These are phyloP conservation scores for Debaryomyces tyrocola DNA, from an alignment of 805 yeast species.

Conservation along the genomic window DNA sequence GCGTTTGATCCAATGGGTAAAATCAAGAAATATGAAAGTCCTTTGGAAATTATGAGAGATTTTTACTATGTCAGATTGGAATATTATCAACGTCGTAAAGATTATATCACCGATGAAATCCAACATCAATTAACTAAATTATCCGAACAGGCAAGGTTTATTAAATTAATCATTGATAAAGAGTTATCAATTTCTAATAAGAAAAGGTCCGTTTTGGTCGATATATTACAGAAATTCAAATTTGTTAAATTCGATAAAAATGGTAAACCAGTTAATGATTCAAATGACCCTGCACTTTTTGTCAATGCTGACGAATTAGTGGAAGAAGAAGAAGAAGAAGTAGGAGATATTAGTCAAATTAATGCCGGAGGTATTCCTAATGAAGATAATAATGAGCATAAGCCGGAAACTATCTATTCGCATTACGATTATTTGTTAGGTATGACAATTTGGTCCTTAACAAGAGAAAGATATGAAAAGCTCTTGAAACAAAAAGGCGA, in stretches of 20 bases:
- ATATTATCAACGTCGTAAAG: slow-evolving; percentile 88
- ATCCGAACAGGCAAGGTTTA: slow-evolving; percentile 83
- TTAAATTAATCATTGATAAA: slow-evolving; percentile 83
- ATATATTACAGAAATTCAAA: slow-evolving; percentile 58
- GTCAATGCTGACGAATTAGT: slow-evolving; percentile 37
- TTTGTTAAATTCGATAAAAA: slow-evolving; percentile 77
- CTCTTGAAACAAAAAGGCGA: slow-evolving; percentile 70
- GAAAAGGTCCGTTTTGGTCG: slow-evolving; percentile 62
- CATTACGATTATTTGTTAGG: slow-evolving; percentile 85
- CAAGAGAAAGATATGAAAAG: slow-evolving; percentile 83
- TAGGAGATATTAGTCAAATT: slow-evolving; percentile 29
- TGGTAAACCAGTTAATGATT: slow-evolving; percentile 60
- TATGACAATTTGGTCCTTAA: slow-evolving; percentile 92
- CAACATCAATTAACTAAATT: slow-evolving; percentile 75
- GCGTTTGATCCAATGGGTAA: slow-evolving; percentile 91
- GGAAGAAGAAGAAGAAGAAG: slow-evolving; percentile 45
- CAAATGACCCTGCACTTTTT: slow-evolving; percentile 18
- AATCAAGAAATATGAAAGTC: slow-evolving; percentile 75
- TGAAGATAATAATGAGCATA: slow-evolving; percentile 37
- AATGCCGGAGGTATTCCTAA: slow-evolving; percentile 23
- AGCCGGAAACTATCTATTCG: slow-evolving; percentile 56
- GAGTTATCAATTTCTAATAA: slow-evolving; percentile 72
- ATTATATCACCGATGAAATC: slow-evolving; percentile 64
- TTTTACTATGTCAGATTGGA: slow-evolving; percentile 86
- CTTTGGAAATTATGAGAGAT: slow-evolving; percentile 77